phyloP scores from a whole-genome alignment of 2,329 filamentous ascomycete species.

The Zasmidium citrigriseum region DNA sequence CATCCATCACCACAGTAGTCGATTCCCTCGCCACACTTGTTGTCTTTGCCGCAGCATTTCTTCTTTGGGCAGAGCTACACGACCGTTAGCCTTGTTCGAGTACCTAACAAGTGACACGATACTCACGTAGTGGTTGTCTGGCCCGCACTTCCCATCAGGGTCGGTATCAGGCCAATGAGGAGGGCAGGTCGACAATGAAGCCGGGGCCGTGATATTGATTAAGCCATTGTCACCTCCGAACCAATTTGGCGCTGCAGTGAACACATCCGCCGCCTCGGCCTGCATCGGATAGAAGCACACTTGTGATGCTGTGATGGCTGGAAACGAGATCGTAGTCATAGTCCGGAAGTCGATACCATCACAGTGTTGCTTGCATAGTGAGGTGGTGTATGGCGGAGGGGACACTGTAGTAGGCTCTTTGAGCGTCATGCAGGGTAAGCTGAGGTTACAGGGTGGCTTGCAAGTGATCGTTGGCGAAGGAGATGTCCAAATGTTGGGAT shows the following conservation, averaged over 20 bases:
- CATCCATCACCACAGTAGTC: slow-evolving; percentile 19
- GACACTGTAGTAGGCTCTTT: slow-evolving; percentile 1
- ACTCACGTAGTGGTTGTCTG: slow-evolving; percentile 10
- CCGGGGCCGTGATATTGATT: slow-evolving; percentile 8
- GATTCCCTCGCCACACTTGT: slow-evolving; percentile 14
- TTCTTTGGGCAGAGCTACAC: slow-evolving; percentile 10
- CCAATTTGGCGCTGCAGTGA: slow-evolving; percentile 8
- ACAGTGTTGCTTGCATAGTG: slow-evolving; percentile 13
- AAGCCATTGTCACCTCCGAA: neutral
- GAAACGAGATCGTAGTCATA: slow-evolving; percentile 4
- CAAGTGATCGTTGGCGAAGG: slow-evolving; percentile 13
- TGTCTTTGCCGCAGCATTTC: slow-evolving; percentile 18
- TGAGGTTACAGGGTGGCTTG: slow-evolving; percentile 7
- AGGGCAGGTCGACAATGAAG: slow-evolving; percentile 6
- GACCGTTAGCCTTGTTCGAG: neutral
- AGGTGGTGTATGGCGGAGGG: slow-evolving; percentile 13
- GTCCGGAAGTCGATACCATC: slow-evolving; percentile 12
- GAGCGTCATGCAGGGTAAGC: slow-evolving; percentile 12
- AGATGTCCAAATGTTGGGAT: slow-evolving; percentile 4
- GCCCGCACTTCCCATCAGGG: slow-evolving; percentile 12
- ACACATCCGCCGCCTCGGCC: neutral
- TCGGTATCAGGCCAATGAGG: slow-evolving; percentile 6
- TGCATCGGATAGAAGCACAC: slow-evolving; percentile 11
- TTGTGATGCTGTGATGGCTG: slow-evolving; percentile 6
- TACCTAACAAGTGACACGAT: neutral